Conservation (phyloP, 805 yeast genomes). For the Sugiyamaella qingdaonensis region DNA sequence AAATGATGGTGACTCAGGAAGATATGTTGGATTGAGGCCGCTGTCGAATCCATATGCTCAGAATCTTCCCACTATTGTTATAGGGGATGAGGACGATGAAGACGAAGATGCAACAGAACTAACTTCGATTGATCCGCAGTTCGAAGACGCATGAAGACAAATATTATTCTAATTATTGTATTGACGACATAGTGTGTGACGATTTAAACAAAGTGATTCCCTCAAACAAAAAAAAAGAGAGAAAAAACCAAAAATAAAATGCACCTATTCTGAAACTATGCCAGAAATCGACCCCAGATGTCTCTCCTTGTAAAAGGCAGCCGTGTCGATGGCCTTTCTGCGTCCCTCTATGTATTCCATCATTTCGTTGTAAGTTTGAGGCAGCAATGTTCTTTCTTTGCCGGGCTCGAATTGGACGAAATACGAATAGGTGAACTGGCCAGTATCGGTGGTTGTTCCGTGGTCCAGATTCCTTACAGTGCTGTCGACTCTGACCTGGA, state of each 20-base stretch:
- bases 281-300: conserved; percentile 26
- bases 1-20: neutral
- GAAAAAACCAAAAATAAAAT: too few species aligned
- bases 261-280: conserved; percentile 19
- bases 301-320: conserved; percentile 53
- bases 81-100: conserved; percentile 12
- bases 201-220: too few species aligned
- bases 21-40: conserved; percentile 4
- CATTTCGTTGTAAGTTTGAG: conserved; percentile 87
- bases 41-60: conserved; percentile 1
- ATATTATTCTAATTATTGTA: neutral
- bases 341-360: conserved; percentile 86
- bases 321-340: conserved; percentile 83
- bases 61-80: conserved; percentile 1
- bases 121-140: neutral
- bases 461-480: conserved; percentile 65
- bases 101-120: neutral
- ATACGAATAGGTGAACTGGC: conserved; percentile 84
- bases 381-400: conserved; percentile 58
- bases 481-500: conserved; percentile 87
- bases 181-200: neutral
- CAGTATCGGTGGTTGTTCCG: conserved; percentile 63
- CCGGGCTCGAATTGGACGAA: conserved; percentile 45
- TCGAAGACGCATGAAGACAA: neutral
- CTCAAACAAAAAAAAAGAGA: too few species aligned